Percentiles rank a stretch among this genome's conserved stretches.
These are phyloP conservation scores for Volutella citrinella DNA, from an alignment of 2,329 filamentous ascomycete genomes.

Conservation along the genomic window DNA sequence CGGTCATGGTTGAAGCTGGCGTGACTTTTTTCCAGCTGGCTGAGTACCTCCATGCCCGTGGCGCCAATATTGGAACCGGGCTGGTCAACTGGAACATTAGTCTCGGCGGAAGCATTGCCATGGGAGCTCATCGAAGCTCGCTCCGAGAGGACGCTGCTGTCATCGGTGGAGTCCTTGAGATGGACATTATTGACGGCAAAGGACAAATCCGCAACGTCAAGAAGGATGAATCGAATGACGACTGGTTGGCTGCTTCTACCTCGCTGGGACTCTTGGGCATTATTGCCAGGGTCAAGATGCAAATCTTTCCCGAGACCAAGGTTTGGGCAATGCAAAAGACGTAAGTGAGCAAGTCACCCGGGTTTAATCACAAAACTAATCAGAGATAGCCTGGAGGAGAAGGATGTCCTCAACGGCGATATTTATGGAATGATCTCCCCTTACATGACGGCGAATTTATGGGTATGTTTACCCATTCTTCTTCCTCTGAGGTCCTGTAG, in stretches of 20 bases:
- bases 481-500: constrained; percentile 7
- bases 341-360: constrained; percentile 27
- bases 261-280: constrained; percentile 47
- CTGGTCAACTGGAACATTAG: constrained; percentile 55
- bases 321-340: constrained; percentile 48
- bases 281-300: constrained; percentile 46
- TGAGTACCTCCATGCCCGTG: constrained; percentile 44
- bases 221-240: constrained; percentile 40
- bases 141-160: constrained; percentile 48
- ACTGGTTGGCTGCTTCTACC: constrained; percentile 51
- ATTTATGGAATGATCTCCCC: constrained; percentile 48
- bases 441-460: constrained; percentile 50
- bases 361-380: not conserved
- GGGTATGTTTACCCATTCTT: constrained; percentile 34
- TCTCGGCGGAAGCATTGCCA: constrained; percentile 47
- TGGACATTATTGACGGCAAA: constrained; percentile 48
- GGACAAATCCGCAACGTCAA: constrained; percentile 41
- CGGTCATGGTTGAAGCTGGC: constrained; percentile 48
- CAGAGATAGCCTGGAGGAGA: constrained; percentile 38
- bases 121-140: constrained; percentile 49
- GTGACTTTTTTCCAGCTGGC: constrained; percentile 51
- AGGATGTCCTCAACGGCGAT: constrained; percentile 46
- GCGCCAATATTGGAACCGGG: constrained; percentile 47
- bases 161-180: constrained; percentile 43
- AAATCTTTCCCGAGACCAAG: constrained; percentile 49